Evolutionary conservation across 2,329 filamentous ascomycete species (phyloP), one percentile per base, ranked within the genome.

Genomic region (Ceratocystiopsis minuta): DNA sequence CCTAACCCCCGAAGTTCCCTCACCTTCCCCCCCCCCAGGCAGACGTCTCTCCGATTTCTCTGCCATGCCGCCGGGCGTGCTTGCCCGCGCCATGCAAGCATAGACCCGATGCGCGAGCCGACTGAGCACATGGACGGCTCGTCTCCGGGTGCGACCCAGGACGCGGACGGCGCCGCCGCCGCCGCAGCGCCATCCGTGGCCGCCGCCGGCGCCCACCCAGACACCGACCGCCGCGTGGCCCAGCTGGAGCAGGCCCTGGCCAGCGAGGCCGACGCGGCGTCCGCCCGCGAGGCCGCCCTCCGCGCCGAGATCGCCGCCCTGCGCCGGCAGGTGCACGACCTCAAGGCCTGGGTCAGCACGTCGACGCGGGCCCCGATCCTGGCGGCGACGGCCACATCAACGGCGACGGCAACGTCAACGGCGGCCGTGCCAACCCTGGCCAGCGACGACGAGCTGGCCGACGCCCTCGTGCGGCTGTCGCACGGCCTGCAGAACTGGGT

Each of bases 401-500:
- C n/a, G n/a, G n/a, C n/a, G n/a, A n/a, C n/a, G n/a, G n/a, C n/a
- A n/a, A n/a, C n/a, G n/a, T n/a, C n/a, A n/a, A n/a, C n/a, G n/a
- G n/a, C n/a, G n/a, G n/a, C n/a, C n/a, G n/a, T n/a, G n/a, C n/a
- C n/a, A n/a, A n/a, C n/a, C n/a, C n/a, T 77, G 55, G 64, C 62
- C 42, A 76, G 74, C 46, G 80, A 85, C 51, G 75, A 79, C 55
- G 72, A 75, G 12, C 70, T 84, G 53, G 69, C 64, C 2, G 72
- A 79, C 40, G 64, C 66, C 11, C 72, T 80, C 63, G 63, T 67
- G 39, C 65, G 68, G 44, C 55, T 84, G 38, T 71, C 72, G 16
- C 78, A 82, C 51, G 71, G 77, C 18, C 58, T 82, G 50, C 78
- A 83, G 58, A 82, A 84, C 51, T 85, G 79, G 79, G 71, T 78